Evolutionary conservation across 164 flowering plant genomes (phyloP), one percentile per base, ranked within the genome.

Genomic region (Annona squamosa): DNA sequence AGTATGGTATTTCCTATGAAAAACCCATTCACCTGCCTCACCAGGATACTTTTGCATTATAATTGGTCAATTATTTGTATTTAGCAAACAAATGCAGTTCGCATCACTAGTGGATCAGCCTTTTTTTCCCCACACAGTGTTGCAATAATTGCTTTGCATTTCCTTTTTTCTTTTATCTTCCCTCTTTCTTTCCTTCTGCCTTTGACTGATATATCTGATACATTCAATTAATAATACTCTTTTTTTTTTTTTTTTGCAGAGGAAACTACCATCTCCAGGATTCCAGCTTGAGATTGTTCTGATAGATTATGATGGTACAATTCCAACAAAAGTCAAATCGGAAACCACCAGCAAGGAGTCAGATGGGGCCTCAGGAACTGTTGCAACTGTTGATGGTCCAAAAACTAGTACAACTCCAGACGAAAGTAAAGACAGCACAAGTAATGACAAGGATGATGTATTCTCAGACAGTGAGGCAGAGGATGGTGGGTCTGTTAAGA

Each of bases 261-360:
- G 99, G 77, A 95, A 95, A 84, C 76, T 95, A 69, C 98, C 98
- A 74, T 95, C 99, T 48, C 99, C 98, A 7, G 99, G 98, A 52
- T 91, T 95, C 76, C 93, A 87, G 83, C 92, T 95, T 26, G 99
- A 95, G 82, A 87, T 95, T 79, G 98, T 95, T 68, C 84, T 95
- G 45, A 86, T 84, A 19, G 98, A 93, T 81, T 85, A 84, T 73
- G 87, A 88, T 78, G 83, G 81, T 19, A 66, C 84, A 44, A 63
- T 77, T 61, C 77, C 86, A 42, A n/a, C 84, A 42, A 72, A 63
- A 6, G 67, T 86, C n/a, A 74, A 73, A 52, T 46, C 82, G 17
- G 87, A 83, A 78, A 74, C 78, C 72, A 70, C 80, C 59, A 59
- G 75, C 37, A 70, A 82, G 63, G 78, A 78, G 70, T 65, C 87